Evolutionary conservation across 2,329 filamentous ascomycete genomes (phyloP).

Genomic region (Coleophoma cylindrospora): DNA sequence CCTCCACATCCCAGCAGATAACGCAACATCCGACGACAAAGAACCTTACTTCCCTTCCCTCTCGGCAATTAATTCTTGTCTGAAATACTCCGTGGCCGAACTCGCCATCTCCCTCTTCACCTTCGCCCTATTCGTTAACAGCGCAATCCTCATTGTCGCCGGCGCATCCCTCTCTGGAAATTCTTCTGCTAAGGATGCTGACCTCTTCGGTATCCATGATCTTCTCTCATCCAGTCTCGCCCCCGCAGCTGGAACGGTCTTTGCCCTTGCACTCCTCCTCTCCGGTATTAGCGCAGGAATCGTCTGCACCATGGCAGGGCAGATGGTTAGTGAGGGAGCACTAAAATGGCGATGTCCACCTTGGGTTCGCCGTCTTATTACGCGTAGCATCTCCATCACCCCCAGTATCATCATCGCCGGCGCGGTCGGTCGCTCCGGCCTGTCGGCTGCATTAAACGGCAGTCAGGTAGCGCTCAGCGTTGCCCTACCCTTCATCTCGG

Average conservation of each 20-base stretch:
- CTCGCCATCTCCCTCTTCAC: slow-evolving; percentile 70
- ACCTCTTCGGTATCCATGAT: slow-evolving; percentile 78
- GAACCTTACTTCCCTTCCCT: slow-evolving; percentile 66
- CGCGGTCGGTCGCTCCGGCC: slow-evolving; percentile 65
- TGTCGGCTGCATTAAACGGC: slow-evolving; percentile 68
- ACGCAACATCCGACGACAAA: slow-evolving; percentile 29
- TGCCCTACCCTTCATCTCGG: slow-evolving; percentile 76
- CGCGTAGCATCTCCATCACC: slow-evolving; percentile 73
- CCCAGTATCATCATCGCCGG: slow-evolving; percentile 81
- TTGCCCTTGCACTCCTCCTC: slow-evolving; percentile 74
- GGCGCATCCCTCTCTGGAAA: slow-evolving; percentile 69
- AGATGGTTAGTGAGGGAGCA: slow-evolving; percentile 84
- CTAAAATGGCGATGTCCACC: slow-evolving; percentile 69
- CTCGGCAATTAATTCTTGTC: slow-evolving; percentile 65
- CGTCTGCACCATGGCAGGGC: slow-evolving; percentile 83
- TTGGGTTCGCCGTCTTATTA: slow-evolving; percentile 75
- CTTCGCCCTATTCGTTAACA: slow-evolving; percentile 82
- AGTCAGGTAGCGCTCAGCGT: slow-evolving; percentile 75
- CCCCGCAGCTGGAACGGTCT: slow-evolving; percentile 74
- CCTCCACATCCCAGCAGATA: slow-evolving; percentile 31
- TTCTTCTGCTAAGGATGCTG: slow-evolving; percentile 57
- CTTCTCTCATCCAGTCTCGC: slow-evolving; percentile 66
- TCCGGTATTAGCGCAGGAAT: slow-evolving; percentile 80
- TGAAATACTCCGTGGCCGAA: slow-evolving; percentile 70
- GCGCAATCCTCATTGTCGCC: slow-evolving; percentile 74